Evolutionary conservation across 2,329 filamentous ascomycete genomes (phyloP).

Genomic region (Alternaria arborescens): DNA sequence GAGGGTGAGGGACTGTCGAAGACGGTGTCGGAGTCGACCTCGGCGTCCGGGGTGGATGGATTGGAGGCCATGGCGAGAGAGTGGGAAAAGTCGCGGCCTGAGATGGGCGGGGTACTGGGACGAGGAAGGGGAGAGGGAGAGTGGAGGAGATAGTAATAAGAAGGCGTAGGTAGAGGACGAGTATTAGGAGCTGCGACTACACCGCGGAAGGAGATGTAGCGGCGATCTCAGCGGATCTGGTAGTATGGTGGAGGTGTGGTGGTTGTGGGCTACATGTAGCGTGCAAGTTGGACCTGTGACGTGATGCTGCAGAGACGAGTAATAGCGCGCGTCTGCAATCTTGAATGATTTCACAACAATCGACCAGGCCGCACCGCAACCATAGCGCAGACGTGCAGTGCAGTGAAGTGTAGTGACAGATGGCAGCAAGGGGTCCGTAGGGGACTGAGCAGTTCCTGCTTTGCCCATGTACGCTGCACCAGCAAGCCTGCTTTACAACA

Average conservation of each 20-base stretch:
- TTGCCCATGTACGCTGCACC: slow-evolving; percentile 5
- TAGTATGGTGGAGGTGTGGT: slow-evolving; percentile 28
- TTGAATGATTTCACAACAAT: slow-evolving; percentile 29
- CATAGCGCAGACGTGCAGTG: slow-evolving; percentile 5
- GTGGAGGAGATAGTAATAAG: slow-evolving; percentile 18
- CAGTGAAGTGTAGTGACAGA: not conserved
- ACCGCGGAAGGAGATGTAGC: slow-evolving; percentile 20
- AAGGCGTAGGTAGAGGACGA: slow-evolving; percentile 11
- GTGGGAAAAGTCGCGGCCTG: slow-evolving; percentile 14
- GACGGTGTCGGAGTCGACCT: slow-evolving; percentile 43
- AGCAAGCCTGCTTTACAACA: slow-evolving; percentile 19
- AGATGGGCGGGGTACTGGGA: slow-evolving; percentile 29
- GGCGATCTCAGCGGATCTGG: slow-evolving; percentile 22
- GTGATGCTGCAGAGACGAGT: slow-evolving; percentile 22
- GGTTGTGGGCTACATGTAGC: slow-evolving; percentile 30
- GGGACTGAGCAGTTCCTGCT: slow-evolving; percentile 14
- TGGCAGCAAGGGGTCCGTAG: not conserved
- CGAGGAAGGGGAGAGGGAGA: slow-evolving; percentile 7
- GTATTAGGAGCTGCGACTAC: slow-evolving; percentile 23
- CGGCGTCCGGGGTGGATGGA: slow-evolving; percentile 42
- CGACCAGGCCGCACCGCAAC: slow-evolving; percentile 6
- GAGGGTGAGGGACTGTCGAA: slow-evolving; percentile 45
- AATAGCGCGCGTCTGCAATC: slow-evolving; percentile 25
- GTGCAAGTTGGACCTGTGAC: slow-evolving; percentile 26
- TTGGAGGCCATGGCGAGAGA: slow-evolving; percentile 41